phyloP scores from a whole-genome alignment of 1,139 yeast genomes.

The Candida sojae region DNA sequence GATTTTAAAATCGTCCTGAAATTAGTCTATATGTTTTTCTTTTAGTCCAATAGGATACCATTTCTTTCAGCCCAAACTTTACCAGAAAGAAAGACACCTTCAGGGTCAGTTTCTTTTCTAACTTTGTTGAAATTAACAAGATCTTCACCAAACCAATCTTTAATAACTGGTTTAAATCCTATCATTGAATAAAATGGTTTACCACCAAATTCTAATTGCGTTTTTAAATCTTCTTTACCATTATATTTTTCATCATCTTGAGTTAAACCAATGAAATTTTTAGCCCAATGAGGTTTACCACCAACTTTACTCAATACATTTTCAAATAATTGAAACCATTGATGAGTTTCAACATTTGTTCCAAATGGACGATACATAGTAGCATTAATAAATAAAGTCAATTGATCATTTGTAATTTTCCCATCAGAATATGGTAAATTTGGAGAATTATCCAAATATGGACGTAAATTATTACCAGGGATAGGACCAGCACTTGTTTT shows the following conservation, averaged over 20 bases:
- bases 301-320: conserved; percentile 71
- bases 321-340: conserved; percentile 88
- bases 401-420: conserved; percentile 70
- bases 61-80: conserved; percentile 78
- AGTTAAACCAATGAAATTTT: conserved; percentile 75
- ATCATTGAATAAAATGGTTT: conserved; percentile 72
- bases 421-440: conserved; percentile 52
- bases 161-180: conserved; percentile 70
- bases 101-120: conserved; percentile 73
- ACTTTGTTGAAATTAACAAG: conserved; percentile 59
- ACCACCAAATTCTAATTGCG: conserved; percentile 44
- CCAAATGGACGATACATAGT: conserved; percentile 95
- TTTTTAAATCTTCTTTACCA: conserved; percentile 31
- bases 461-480: conserved; percentile 81
- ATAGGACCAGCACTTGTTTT: conserved; percentile 65
- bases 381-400: conserved; percentile 86
- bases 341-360: conserved; percentile 67
- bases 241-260: conserved; percentile 26
- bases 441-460: conserved; percentile 82
- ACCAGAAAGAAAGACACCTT: conserved; percentile 78
- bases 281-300: conserved; percentile 99
- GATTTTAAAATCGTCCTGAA: too few relatives aligned
- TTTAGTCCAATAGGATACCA: conserved; percentile 53
- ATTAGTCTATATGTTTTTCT: background rate
- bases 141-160: conserved; percentile 80